Evolutionary conservation across 75 land plant genomes (phyloP), one percentile per base, ranked within the genome.

Genomic region (Larix kaempferi): DNA sequence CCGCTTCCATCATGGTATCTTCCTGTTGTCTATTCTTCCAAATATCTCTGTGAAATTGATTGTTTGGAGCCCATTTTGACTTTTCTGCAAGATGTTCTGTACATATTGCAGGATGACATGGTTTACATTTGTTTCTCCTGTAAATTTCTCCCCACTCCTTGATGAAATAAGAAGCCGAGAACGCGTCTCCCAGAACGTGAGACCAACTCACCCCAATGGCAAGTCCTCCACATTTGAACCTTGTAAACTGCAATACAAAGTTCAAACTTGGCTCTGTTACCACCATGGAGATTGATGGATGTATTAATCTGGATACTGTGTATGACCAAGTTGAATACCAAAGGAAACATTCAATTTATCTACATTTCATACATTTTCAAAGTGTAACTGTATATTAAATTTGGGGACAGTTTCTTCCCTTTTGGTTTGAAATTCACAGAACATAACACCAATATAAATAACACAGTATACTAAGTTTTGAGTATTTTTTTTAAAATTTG

Each of bases 151-250:
- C 81, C 83, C 80, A 87, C 29, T 57, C 21, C 63, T 85, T 82
- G 63, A 91, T 75, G 76, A 84, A 89, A 27, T 80, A 63, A 6
- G 80, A 54, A 17, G 87, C 93, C 21, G 86, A 82, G 4, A 85
- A 57, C 59, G 80, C 79, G 73, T 87, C 93, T 26, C 93, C 91
- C 22, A 89, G 75, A 11, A 87, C 74, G 64, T 91, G 91, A 62
- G 86, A 77, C 93, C 93, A 91, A 67, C 88, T 89, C 26, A 87
- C 60, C 3, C 91, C 91, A 29, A 91, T 14, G 12, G 91, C 78
- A 19, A 89, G 22, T 15, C 88, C 90, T 49, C 93, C 93, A 80
- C 91, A 89, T 59, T 82, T 89, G 86, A 91, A 91, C 76, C 76
- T 66, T 2, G 93, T 91, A 21, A 89, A 79, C 93, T 91, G 85